These are phyloP conservation scores for Thecaphora thlaspeos DNA, from an alignment of 1,284 basidiomycete genomes.

Conservation along the genomic window DNA sequence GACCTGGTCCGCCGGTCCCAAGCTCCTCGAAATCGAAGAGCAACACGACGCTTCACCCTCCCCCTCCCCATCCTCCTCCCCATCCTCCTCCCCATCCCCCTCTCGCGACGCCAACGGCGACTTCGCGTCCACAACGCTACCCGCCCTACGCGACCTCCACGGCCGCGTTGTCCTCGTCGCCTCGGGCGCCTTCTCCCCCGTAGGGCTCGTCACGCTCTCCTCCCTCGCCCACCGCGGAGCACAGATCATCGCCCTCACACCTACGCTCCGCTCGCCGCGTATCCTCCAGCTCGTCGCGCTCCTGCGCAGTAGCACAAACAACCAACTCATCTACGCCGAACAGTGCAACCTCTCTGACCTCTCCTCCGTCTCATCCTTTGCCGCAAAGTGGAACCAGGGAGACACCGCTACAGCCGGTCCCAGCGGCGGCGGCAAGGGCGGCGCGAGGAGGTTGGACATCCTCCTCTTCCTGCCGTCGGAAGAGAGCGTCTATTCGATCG, in stretches of 20 bases:
- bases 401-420: slow-evolving; percentile 1
- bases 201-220: slow-evolving; percentile 41
- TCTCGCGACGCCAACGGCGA: slow-evolving; percentile 3
- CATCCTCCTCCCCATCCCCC: slow-evolving; percentile 1
- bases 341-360: slow-evolving; percentile 42
- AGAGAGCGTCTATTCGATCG: neutral
- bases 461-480: slow-evolving; percentile 18
- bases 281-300: slow-evolving; percentile 39
- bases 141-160: slow-evolving; percentile 18
- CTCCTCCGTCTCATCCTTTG: slow-evolving; percentile 32
- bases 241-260: slow-evolving; percentile 43
- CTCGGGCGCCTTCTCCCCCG: slow-evolving; percentile 40
- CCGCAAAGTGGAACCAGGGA: slow-evolving; percentile 41
- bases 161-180: slow-evolving; percentile 37
- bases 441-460: slow-evolving; percentile 11
- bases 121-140: neutral
- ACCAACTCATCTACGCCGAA: slow-evolving; percentile 50
- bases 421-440: slow-evolving; percentile 8
- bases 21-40: slow-evolving; percentile 32
- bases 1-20: slow-evolving; percentile 35
- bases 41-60: slow-evolving; percentile 7
- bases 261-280: slow-evolving; percentile 14
- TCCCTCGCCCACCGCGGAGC: slow-evolving; percentile 45
- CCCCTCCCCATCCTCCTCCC: slow-evolving; percentile 1
- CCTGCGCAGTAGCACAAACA: slow-evolving; percentile 43